Base-by-base conservation (phyloP, 306 rosid species). In the Sicyos baderoa region DNA sequence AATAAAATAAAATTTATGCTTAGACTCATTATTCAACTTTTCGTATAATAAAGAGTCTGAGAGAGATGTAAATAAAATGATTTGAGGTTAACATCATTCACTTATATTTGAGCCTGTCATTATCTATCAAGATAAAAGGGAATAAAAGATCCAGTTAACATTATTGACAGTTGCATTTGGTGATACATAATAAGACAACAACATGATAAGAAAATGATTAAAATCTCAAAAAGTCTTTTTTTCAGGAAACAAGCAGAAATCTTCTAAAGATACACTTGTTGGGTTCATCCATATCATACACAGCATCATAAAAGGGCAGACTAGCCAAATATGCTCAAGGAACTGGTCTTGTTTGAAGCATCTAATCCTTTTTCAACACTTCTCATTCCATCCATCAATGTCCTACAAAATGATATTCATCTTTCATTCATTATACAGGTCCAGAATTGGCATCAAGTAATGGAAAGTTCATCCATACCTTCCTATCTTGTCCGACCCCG, bases 271-370 rank as follows among this genome's bases (percentile, higher is more conserved):
- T 64, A 17, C 35, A 42, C 10, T 63, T 63, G 52, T 56, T 57
- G 70, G 67, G 15, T 60, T 62, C 65, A 27, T 64, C 42, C 2
- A 23, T 42, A 21, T 17, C 70, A 65, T 0, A 64, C 50, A 42
- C 29, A 18, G 3, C n/a, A n/a, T 37, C n/a, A 64, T 0, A 21
- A 18, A 18, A 64, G 54, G 16, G 44, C 8, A 59, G 42, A 21
- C 23, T 80, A 93, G 0, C 86, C 94, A 74, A 84, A 88, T 73
- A 93, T 85, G 85, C 91, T 84, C 74, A 91, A 78, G 71, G 91
- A 87, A 35, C 96, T 89, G 14, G 87, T 80, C 86, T 89, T 89
- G 59, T 78, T 89, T 45, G 96, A 84, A 71, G 97, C 88, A 73
- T 81, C 87, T 32, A 88, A 81, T 77, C 88, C 94, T 68, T 70